phyloP scores from a whole-genome alignment of 1,284 basidiomycete species.

The Puccinia hordei region DNA sequence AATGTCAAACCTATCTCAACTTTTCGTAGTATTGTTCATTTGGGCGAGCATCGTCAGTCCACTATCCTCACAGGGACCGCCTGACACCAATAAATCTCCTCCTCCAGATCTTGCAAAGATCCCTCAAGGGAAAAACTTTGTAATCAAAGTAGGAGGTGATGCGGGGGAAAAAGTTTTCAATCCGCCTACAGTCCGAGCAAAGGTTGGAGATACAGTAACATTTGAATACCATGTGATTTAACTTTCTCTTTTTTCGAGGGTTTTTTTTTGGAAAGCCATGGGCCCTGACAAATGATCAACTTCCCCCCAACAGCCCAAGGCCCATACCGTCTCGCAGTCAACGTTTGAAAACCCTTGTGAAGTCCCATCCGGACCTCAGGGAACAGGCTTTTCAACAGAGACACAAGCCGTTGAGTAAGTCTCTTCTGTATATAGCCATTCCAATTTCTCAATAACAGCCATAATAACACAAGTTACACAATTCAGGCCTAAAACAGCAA shows the following conservation, averaged over 20 bases:
- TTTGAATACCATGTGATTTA: constrained; percentile 35
- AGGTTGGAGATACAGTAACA: constrained; percentile 33
- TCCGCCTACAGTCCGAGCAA: constrained; percentile 6
- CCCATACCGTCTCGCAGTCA: constrained; percentile 43
- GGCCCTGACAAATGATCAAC: neutral
- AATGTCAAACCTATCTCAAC: neutral
- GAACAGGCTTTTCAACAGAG: constrained; percentile 29
- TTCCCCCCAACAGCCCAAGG: constrained; percentile 16
- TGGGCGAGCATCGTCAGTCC: constrained; percentile 20
- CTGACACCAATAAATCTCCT: too few species aligned
- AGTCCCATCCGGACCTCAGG: neutral
- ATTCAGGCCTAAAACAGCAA: neutral
- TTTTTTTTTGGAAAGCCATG: neutral
- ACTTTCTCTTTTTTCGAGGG: neutral
- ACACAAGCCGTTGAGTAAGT: constrained; percentile 22
- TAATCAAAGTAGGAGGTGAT: constrained; percentile 14
- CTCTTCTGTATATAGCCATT: neutral
- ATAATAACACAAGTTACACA: neutral
- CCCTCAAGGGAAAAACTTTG: constrained; percentile 20
- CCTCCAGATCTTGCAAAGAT: too few species aligned
- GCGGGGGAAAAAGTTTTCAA: constrained; percentile 1
- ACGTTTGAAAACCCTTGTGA: constrained; percentile 30
- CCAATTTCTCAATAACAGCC: neutral
- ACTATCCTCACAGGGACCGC: constrained; percentile 23
- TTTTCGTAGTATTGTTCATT: neutral